Percentiles rank a stretch among this genome's conserved stretches.
These are phyloP conservation scores for Hyparrhenia diplandra DNA, from an alignment of 176 grass and related monocot genomes.

Conservation along the genomic window DNA sequence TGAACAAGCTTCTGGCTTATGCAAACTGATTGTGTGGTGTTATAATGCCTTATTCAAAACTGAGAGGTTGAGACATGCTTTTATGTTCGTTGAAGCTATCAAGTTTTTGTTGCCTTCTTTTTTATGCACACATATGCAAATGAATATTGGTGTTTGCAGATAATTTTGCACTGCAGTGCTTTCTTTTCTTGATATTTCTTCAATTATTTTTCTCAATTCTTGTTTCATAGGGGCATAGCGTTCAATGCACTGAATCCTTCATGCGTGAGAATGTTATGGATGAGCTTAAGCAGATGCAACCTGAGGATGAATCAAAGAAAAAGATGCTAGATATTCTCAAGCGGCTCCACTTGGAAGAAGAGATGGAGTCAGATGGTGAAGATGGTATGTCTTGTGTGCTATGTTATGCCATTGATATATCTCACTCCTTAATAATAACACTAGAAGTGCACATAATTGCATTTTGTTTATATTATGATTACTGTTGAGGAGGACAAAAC, in stretches of 20 bases:
- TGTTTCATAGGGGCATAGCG: conserved; percentile 55
- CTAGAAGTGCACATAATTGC: too few species aligned
- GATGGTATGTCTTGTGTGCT: conserved; percentile 36
- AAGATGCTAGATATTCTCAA: conserved; percentile 93
- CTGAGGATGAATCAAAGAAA: conserved; percentile 74
- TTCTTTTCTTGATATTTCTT: not conserved
- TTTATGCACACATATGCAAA: not conserved
- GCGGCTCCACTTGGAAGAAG: conserved; percentile 76
- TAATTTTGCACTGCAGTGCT: not conserved
- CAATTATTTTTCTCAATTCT: not conserved
- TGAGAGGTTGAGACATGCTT: not conserved
- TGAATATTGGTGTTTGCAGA: not conserved
- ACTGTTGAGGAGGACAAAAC: not conserved
- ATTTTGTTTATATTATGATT: not conserved
- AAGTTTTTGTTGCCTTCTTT: not conserved
- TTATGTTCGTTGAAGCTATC: not conserved
- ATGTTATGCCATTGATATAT: not conserved
- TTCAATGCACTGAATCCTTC: conserved; percentile 83
- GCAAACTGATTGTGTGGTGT: not conserved
- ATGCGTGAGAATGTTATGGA: conserved; percentile 88
- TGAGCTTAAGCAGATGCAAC: conserved; percentile 85
- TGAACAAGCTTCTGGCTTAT: not conserved
- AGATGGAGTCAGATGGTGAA: conserved; percentile 55
- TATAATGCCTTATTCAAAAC: not conserved
- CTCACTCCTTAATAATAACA: not conserved